Evolutionary conservation across 2,329 filamentous ascomycete genomes (phyloP).

Genomic region (Capronia coronata): DNA sequence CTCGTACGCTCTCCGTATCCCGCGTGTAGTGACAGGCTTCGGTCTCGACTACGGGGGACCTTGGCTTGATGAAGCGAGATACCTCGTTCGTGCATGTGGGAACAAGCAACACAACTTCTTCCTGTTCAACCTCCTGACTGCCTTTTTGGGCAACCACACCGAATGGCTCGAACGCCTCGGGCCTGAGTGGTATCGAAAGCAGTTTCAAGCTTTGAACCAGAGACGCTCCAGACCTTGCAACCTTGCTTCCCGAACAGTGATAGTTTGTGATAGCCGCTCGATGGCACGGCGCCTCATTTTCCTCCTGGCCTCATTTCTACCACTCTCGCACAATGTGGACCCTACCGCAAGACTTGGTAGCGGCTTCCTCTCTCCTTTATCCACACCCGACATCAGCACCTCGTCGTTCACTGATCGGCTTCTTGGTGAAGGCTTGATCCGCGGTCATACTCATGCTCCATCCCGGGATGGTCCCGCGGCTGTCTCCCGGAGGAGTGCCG

Average conservation of each 20-base stretch:
- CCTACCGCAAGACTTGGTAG: conserved; percentile 12
- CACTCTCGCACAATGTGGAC: conserved; percentile 30
- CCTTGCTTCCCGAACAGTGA: conserved; percentile 50
- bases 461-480: conserved; percentile 15
- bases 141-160: conserved; percentile 54
- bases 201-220: conserved; percentile 45
- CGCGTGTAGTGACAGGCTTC: conserved; percentile 52
- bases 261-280: conserved; percentile 55
- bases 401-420: conserved; percentile 12
- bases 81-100: conserved; percentile 50
- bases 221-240: conserved; percentile 42
- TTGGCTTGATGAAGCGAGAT: conserved; percentile 56
- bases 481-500: conserved; percentile 14
- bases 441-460: conserved; percentile 13
- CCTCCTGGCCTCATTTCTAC: conserved; percentile 52
- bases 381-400: conserved; percentile 18
- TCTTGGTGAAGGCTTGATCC: conserved; percentile 9
- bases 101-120: conserved; percentile 54
- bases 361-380: conserved; percentile 18
- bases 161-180: conserved; percentile 53
- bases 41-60: conserved; percentile 47
- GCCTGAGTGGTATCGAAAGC: conserved; percentile 49
- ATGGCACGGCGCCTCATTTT: conserved; percentile 53
- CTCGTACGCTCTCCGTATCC: conserved; percentile 50
- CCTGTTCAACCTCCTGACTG: conserved; percentile 53